phyloP scores from a whole-genome alignment of 129 eudicot species.

The Apium graveolens region DNA sequence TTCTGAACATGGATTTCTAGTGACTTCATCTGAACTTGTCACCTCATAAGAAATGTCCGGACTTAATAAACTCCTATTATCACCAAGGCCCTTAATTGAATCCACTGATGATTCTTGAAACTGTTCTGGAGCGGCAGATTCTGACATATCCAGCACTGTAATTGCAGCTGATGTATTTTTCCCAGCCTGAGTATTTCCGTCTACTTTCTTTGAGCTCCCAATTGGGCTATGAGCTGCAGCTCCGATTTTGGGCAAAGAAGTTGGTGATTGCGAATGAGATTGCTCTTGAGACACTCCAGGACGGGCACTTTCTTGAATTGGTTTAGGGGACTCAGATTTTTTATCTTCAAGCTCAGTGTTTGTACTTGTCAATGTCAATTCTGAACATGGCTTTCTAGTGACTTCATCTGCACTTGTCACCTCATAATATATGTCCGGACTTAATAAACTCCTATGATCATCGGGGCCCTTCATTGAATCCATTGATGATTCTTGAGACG shows the following conservation, averaged over 20 bases:
- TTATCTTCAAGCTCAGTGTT: neutral
- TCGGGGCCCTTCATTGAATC: neutral
- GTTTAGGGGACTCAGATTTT: neutral
- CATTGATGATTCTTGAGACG: constrained; percentile 18
- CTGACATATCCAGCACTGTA: neutral
- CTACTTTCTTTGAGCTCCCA: constrained; percentile 27
- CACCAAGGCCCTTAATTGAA: neutral
- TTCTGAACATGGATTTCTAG: neutral
- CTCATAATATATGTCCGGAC: neutral
- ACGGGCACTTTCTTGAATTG: neutral
- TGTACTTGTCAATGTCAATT: neutral
- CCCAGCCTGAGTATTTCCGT: constrained; percentile 24
- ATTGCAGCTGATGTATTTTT: neutral
- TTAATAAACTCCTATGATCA: neutral
- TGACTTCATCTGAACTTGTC: neutral
- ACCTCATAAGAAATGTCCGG: neutral
- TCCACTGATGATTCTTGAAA: neutral
- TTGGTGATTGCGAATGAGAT: constrained; percentile 4
- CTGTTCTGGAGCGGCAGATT: neutral
- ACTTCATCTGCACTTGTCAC: neutral
- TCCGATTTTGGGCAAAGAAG: neutral
- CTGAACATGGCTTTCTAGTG: neutral
- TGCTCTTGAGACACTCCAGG: neutral
- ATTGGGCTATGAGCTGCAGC: neutral
- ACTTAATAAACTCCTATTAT: neutral